Percentiles rank a stretch among this genome's conserved stretches.
These are phyloP conservation scores for Musa troglodytarum DNA, from an alignment of 176 grass and related monocot genomes.

Conservation along the genomic window DNA sequence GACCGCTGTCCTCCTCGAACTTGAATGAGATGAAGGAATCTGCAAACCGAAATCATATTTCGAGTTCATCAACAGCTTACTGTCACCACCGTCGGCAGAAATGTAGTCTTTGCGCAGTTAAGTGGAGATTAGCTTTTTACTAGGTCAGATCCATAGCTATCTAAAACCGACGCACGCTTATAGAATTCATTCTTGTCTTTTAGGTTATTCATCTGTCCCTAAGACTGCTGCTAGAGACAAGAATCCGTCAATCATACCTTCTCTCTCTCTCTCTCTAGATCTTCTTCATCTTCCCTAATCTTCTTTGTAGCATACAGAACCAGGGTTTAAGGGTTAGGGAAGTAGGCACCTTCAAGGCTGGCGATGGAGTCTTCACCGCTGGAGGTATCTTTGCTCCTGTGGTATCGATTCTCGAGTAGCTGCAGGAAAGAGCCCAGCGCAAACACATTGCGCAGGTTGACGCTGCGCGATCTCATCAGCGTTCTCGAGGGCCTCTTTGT, in stretches of 20 bases:
- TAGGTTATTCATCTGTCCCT: too few species aligned
- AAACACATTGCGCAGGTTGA: conserved; percentile 10
- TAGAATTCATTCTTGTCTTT: neutral
- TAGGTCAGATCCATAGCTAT: neutral
- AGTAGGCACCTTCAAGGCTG: conserved; percentile 59
- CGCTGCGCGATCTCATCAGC: neutral
- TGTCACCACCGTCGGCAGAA: too few species aligned
- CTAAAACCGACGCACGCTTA: neutral
- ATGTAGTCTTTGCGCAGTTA: too few species aligned
- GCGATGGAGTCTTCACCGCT: conserved; percentile 28
- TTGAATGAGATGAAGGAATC: conserved; percentile 98
- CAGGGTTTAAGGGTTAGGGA: neutral
- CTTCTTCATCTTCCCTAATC: too few species aligned
- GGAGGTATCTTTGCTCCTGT: neutral
- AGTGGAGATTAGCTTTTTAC: too few species aligned
- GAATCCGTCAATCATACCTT: too few species aligned
- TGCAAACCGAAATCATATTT: neutral
- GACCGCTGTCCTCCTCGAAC: conserved; percentile 81
- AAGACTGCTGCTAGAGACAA: too few species aligned
- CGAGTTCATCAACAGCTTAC: too few species aligned
- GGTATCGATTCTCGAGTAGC: conserved; percentile 44
- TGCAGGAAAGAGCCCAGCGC: conserved; percentile 33
- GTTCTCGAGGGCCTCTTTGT: conserved; percentile 3
- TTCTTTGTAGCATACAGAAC: too few species aligned
- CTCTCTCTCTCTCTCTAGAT: too few species aligned